Conservation (phyloP, 208 protist species). For the Histomonas meleagridis region DNA sequence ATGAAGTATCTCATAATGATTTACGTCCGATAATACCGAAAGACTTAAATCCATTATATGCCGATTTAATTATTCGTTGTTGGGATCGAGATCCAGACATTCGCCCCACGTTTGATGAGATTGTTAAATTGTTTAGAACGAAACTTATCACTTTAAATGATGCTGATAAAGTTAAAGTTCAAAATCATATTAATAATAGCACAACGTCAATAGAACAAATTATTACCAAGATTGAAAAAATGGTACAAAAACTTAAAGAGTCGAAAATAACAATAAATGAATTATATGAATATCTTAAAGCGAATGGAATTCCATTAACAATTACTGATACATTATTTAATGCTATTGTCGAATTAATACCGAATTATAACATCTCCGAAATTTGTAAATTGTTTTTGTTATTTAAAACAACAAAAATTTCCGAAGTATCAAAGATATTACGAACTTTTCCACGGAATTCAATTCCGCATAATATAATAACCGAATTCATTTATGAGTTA, state of each 20-base stretch:
- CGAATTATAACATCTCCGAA: not conserved
- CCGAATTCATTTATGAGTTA: not conserved
- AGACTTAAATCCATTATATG: not conserved
- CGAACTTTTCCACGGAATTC: not conserved
- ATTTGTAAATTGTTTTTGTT: not conserved
- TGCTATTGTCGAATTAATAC: not conserved
- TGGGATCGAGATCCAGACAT: constrained; percentile 13
- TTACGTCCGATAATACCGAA: not conserved
- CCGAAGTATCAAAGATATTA: not conserved
- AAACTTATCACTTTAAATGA: not conserved
- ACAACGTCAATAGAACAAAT: not conserved
- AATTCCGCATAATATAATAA: not conserved
- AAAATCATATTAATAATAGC: not conserved
- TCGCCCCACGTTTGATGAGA: not conserved
- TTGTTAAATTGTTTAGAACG: not conserved
- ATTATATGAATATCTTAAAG: not conserved
- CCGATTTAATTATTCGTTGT: not conserved
- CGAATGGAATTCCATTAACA: not conserved
- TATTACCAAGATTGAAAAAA: not conserved
- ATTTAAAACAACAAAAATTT: not conserved
- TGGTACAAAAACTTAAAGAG: not conserved
- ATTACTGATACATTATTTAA: not conserved
- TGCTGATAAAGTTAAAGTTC: not conserved
- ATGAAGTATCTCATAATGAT: not conserved
- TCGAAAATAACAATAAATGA: not conserved